Base-by-base conservation (phyloP, 495 filamentous ascomycete species). In the Amniculicola lignicola region DNA sequence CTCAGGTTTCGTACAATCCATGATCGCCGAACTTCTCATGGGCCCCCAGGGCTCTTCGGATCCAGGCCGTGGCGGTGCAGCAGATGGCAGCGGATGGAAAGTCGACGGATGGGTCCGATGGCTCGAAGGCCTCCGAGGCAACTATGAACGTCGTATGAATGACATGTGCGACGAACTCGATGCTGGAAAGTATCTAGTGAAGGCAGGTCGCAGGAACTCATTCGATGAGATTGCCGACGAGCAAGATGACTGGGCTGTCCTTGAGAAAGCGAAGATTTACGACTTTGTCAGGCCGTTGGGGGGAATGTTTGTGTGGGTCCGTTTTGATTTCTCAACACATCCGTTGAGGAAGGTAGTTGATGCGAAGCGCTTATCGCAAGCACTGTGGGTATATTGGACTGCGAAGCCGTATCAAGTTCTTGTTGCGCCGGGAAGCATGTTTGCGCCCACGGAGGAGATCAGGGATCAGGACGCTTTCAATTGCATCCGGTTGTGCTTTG, bases 301-400 rank as follows among this genome's bases (percentile, higher is more conserved):
- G 14, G 92, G 92, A 58, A 96, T 96, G 91, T 96, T 95, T 67
- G 69, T 93, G 19, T 97, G 91, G 91, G 59, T 95, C 0, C 74
- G 79, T 16, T 61, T 93, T 19, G 68, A 79, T 38, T 80, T 92
- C 52, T 76, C 84, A 11, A 72, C 70, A 0, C 91, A 97, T 61
- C 89, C 90, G 7, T 74, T 95, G 18, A 80, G 69, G 31, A 71
- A 74, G 5, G 70, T 71, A 23, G 71, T 74, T 57, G 67, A 69
- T 11, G 56, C 62, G 0, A 56, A 69, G 22, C 67, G 70, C 25
- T 74, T 90, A 0, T 69, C 78, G 18, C 70, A 72, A 16, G 85
- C 85, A 4, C 70, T 95, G 29, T 91, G 88, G 87, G 58, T 85
- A 3, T 85, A 83, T 64, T 72, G 89, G 46, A 91, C 86, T 0